Conservation (phyloP, 2,329 filamentous ascomycete genomes). For the Fusarium chaquense region DNA sequence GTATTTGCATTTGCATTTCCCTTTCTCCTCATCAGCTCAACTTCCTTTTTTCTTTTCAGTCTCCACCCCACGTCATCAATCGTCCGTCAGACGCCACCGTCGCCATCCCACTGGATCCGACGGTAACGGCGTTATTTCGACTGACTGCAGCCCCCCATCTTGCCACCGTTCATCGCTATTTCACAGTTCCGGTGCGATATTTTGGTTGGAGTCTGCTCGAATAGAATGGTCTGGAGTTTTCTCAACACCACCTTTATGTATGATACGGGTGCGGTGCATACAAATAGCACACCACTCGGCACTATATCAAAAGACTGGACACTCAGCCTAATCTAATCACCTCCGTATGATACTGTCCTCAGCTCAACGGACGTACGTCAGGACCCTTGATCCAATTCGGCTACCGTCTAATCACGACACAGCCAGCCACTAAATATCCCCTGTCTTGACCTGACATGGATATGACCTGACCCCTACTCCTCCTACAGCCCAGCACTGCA, state of each 20-base stretch:
- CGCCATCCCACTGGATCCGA: constrained; percentile 34
- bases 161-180: constrained; percentile 34
- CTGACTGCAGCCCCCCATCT: constrained; percentile 13
- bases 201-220: not conserved
- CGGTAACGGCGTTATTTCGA: constrained; percentile 32
- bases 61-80: constrained; percentile 42
- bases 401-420: constrained; percentile 24
- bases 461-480: not conserved
- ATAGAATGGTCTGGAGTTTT: not conserved
- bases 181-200: not conserved
- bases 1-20: constrained; percentile 5
- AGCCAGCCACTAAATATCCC: constrained; percentile 10
- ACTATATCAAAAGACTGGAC: not conserved
- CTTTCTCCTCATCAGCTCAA: constrained; percentile 8
- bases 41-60: constrained; percentile 4
- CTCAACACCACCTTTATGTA: not conserved
- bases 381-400: constrained; percentile 23
- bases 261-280: not conserved
- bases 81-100: constrained; percentile 42
- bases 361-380: constrained; percentile 11
- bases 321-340: not conserved
- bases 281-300: not conserved
- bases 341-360: not conserved
- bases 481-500: not conserved
- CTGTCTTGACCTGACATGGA: not conserved